Conservation (phyloP, 2,329 filamentous ascomycete species). For the Epichloe sibirici region DNA sequence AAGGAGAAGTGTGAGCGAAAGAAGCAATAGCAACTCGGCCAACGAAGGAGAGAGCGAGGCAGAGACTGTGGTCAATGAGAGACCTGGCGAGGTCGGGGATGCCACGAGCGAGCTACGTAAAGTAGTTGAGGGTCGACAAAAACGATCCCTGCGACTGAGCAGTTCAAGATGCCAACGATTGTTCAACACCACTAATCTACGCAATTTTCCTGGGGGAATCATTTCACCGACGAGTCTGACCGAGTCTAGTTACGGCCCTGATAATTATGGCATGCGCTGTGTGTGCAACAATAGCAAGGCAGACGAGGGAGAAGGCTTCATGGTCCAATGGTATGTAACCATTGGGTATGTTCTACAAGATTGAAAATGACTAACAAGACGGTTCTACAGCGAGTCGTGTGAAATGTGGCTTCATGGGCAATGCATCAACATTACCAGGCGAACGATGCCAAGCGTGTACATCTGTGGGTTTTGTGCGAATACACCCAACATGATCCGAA, state of each 20-base stretch:
- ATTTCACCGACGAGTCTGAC: slow-evolving; percentile 41
- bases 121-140: slow-evolving; percentile 40
- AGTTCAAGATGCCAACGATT: slow-evolving; percentile 23
- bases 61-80: slow-evolving; percentile 43
- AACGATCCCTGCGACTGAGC: slow-evolving; percentile 22
- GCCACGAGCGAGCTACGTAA: slow-evolving; percentile 49
- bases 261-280: slow-evolving; percentile 39
- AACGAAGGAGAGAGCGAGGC: slow-evolving; percentile 43
- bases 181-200: slow-evolving; percentile 20
- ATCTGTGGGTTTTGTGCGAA: slow-evolving; percentile 52
- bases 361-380: neutral
- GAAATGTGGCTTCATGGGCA: slow-evolving; percentile 54
- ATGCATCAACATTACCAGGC: slow-evolving; percentile 47
- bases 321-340: slow-evolving; percentile 48
- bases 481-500: slow-evolving; percentile 40
- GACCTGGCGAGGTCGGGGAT: slow-evolving; percentile 34
- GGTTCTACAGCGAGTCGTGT: slow-evolving; percentile 41
- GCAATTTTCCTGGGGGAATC: slow-evolving; percentile 23
- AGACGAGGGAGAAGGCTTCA: slow-evolving; percentile 38
- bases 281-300: slow-evolving; percentile 37
- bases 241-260: slow-evolving; percentile 31
- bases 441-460: slow-evolving; percentile 47
- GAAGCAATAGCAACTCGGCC: slow-evolving; percentile 29
- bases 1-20: slow-evolving; percentile 36
- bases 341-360: neutral